Evolutionary conservation across 2,329 filamentous ascomycete species (phyloP).

Genomic region (Colletotrichum brevisporum): DNA sequence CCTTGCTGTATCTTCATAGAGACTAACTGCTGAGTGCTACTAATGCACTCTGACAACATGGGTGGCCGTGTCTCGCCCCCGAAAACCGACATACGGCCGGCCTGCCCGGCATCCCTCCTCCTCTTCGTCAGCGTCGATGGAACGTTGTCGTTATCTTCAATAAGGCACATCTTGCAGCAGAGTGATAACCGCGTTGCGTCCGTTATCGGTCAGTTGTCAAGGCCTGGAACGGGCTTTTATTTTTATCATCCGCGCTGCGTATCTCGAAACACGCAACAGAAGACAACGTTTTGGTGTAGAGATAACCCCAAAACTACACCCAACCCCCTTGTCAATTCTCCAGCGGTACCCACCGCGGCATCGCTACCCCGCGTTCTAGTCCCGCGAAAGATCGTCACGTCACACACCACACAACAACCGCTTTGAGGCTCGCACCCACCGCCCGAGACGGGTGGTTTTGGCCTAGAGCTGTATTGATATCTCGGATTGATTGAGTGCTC

Average conservation of each 20-base stretch:
- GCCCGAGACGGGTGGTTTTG: neutral
- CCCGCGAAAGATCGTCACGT: conserved; percentile 11
- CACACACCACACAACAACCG: neutral
- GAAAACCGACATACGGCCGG: conserved; percentile 26
- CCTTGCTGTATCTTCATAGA: neutral
- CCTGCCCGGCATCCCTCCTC: neutral
- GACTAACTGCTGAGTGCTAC: neutral
- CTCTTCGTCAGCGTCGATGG: no score
- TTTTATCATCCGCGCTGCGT: neutral
- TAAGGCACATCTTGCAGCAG: conserved; percentile 1
- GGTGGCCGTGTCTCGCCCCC: conserved; percentile 8
- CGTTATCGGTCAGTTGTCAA: conserved; percentile 16
- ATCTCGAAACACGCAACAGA: neutral
- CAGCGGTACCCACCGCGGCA: conserved; percentile 19
- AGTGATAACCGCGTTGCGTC: conserved; percentile 5
- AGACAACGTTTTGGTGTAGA: conserved; percentile 6
- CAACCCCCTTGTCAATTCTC: conserved; percentile 5
- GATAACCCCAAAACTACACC: conserved; percentile 4
- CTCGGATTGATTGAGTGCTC: neutral
- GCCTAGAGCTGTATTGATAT: conserved; percentile 10
- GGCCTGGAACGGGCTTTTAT: neutral
- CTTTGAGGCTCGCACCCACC: conserved; percentile 18
- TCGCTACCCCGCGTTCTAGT: conserved; percentile 27
- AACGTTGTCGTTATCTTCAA: conserved; percentile 12
- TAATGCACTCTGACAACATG: conserved; percentile 13